phyloP scores from a whole-genome alignment of 2,329 filamentous ascomycete species.

The Thermochaetoides dissita region DNA sequence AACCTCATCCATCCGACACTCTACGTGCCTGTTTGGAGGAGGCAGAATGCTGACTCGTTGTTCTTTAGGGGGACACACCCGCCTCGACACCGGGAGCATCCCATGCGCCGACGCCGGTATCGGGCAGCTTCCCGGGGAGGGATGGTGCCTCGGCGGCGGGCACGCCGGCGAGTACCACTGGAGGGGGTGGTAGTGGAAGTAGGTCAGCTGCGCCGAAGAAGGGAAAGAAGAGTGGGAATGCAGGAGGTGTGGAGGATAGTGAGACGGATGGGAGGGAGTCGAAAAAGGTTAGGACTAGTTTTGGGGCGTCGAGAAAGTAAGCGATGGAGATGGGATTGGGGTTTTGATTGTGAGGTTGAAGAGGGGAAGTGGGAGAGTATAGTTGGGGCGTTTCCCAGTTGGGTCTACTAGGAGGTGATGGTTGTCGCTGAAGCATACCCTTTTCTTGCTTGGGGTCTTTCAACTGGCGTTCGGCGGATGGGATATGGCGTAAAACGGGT shows the following conservation, averaged over 20 bases:
- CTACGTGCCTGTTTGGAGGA: no score
- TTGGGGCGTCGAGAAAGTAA: conserved; percentile 35
- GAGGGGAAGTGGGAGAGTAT: no score
- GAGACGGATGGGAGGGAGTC: conserved; percentile 40
- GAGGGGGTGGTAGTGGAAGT: conserved; percentile 14
- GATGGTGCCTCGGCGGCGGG: conserved; percentile 33
- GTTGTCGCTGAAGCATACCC: not conserved
- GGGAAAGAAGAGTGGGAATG: conserved; percentile 31
- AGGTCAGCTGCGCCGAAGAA: conserved; percentile 30
- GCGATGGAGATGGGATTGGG: no score
- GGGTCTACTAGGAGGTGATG: not conserved
- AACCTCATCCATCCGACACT: not conserved
- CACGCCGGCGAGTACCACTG: conserved; percentile 40
- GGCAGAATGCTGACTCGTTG: no score
- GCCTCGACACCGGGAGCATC: conserved; percentile 31
- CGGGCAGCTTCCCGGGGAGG: conserved; percentile 37
- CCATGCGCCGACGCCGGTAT: conserved; percentile 40
- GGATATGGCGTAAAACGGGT: not conserved
- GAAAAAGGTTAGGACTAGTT: conserved; percentile 45
- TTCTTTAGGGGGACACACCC: conserved; percentile 19
- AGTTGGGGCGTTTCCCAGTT: no score
- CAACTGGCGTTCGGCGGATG: not conserved
- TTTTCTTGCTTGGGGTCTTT: not conserved
- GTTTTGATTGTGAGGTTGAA: no score
- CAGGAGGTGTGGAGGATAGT: conserved; percentile 32